Base-by-base conservation (phyloP, 208 protist genomes). In the Crithidia mellificae region DNA sequence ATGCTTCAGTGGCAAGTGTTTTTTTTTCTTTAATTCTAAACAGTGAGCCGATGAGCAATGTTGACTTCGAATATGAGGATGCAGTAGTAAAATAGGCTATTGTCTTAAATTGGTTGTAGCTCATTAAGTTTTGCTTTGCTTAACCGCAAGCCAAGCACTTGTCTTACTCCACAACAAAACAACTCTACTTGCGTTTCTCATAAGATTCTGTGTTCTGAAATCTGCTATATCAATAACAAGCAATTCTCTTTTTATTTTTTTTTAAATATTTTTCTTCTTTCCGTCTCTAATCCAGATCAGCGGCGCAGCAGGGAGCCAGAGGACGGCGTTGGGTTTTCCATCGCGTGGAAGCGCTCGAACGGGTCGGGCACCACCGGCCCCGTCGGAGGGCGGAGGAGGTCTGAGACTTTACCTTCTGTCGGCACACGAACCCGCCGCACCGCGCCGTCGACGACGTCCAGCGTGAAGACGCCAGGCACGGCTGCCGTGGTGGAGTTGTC, bases 301-400 rank as follows among this genome's bases (percentile, higher is more conserved):
- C 70, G 77, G 19, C 74, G 68, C 17, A 89, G 32, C 22, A 92
- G 64, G 22, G 72, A 63, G 22, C 84, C 90, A 19, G 81, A 84
- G 19, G 76, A 83, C 8, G 80, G 72, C 17, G 90, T 93, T 15
- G 87, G 87, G 73, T 95, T 95, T 32, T 72, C 75, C 87, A 95
- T 93, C 24, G 90, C 83, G 54, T 81, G 90, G 74, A 82, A 95
- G n/a, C 54, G 66, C 74, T 93, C 90, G 62, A 93, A 95, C 15
- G 90, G 90, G 54, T 95, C 90, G 1, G 58, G 38, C 41, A 95
- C 80, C 27, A 91, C 27, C 0, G 85, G 83, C 14, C 87, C 90
- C 12, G 36, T 79, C 29, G 90, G 87, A 22, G 44, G 17, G 5
- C 81, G 70, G 20, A 96, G 64, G 22, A 96, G 46, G 12, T 89